Percentiles rank a stretch among this genome's conserved stretches.
Evolutionary conservation across 2,329 filamentous ascomycete species (phyloP).

Genomic region (Epichloe brachyelytri): DNA sequence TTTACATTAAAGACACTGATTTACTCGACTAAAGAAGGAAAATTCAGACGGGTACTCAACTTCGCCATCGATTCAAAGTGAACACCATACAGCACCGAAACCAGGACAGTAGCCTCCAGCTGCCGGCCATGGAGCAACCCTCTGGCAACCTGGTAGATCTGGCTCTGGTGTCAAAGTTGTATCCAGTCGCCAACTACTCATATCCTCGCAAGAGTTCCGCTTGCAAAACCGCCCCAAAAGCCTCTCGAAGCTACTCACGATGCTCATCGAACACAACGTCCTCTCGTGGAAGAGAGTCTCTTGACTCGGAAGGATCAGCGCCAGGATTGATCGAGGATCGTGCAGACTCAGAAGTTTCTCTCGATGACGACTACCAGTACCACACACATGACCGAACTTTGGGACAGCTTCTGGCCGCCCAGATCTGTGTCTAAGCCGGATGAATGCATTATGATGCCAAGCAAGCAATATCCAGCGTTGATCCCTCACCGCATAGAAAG

Average conservation of each 20-base stretch:
- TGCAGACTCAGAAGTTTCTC: slow-evolving; percentile 35
- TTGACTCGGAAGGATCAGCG: slow-evolving; percentile 32
- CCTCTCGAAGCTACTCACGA: not conserved
- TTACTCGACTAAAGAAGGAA: too few species aligned
- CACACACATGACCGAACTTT: slow-evolving; percentile 32
- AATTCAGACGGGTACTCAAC: too few species aligned
- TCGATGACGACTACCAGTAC: slow-evolving; percentile 38
- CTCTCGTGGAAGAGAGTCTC: slow-evolving; percentile 11
- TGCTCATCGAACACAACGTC: slow-evolving; percentile 2
- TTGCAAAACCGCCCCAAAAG: not conserved
- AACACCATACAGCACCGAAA: not conserved
- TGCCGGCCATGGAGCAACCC: slow-evolving; percentile 20
- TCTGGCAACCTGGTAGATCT: slow-evolving; percentile 24
- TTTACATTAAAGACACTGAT: too few species aligned
- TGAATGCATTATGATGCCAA: slow-evolving; percentile 7
- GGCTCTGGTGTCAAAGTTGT: slow-evolving; percentile 26
- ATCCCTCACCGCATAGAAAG: slow-evolving; percentile 16
- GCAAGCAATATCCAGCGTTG: slow-evolving; percentile 20
- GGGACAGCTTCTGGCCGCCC: slow-evolving; percentile 36
- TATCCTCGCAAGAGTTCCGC: slow-evolving; percentile 21
- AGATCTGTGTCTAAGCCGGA: not conserved
- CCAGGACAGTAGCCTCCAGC: not conserved
- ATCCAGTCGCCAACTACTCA: slow-evolving; percentile 28
- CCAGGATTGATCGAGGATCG: slow-evolving; percentile 39
- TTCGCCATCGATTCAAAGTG: too few species aligned